A percentile compares a stretch with the other conserved stretches of the same genome.
phyloP scores from a whole-genome alignment of 495 filamentous ascomycete genomes.

The Immersiella caudata region DNA sequence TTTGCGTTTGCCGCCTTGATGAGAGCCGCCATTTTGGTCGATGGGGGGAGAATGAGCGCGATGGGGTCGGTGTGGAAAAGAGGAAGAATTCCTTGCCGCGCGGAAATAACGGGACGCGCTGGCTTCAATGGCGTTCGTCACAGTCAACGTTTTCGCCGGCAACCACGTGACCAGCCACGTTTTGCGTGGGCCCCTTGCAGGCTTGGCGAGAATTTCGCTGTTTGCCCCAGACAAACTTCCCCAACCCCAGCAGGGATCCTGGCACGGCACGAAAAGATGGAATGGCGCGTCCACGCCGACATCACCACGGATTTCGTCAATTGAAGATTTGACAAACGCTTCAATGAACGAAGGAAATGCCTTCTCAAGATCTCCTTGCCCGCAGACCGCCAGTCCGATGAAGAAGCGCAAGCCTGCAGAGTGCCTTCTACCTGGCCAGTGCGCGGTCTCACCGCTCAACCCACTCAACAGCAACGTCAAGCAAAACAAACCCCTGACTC shows the following conservation, averaged over 20 bases:
- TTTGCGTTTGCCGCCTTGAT: constrained; percentile 89
- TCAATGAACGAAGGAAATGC: no score
- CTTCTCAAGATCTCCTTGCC: no score
- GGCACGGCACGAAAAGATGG: not conserved
- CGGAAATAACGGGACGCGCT: not conserved
- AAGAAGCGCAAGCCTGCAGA: no score
- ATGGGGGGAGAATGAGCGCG: not conserved
- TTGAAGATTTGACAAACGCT: no score
- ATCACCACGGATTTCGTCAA: no score
- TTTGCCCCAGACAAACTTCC: not conserved
- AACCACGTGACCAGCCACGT: not conserved
- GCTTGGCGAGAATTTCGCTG: not conserved
- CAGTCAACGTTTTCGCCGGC: not conserved
- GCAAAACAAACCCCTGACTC: no score
- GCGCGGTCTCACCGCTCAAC: no score
- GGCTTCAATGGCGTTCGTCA: not conserved
- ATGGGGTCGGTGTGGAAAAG: not conserved
- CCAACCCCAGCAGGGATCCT: not conserved
- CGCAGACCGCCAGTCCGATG: no score
- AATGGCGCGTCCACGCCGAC: no score
- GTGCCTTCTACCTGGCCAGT: no score
- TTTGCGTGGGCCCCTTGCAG: not conserved
- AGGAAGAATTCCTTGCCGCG: not conserved
- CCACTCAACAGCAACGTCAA: no score
- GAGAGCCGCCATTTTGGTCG: constrained; percentile 71